A percentile compares a stretch with the other conserved stretches of the same genome.
These are phyloP conservation scores for Exophiala dermatitidis DNA, from an alignment of 2,329 filamentous ascomycete species.

Conservation along the genomic window DNA sequence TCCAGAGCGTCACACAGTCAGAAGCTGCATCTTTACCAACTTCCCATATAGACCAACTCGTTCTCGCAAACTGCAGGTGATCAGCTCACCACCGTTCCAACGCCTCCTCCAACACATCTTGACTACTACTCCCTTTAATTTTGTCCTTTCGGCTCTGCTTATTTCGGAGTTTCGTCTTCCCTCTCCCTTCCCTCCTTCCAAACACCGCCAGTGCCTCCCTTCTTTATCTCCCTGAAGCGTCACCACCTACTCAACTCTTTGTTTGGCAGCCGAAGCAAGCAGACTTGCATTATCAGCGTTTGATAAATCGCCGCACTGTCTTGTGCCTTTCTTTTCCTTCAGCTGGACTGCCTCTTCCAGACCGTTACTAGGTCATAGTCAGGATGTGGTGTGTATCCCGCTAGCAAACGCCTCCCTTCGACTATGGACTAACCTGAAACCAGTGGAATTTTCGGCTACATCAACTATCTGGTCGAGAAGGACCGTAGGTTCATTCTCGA, in stretches of 20 bases:
- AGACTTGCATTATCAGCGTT: not conserved
- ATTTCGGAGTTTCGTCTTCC: not conserved
- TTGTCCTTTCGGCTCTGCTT: not conserved
- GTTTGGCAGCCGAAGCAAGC: not conserved
- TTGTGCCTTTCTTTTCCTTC: conserved; percentile 2
- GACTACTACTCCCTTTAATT: no score
- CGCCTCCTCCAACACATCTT: no score
- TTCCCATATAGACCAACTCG: not conserved
- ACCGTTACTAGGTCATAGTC: not conserved
- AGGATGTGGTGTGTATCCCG: conserved; percentile 20
- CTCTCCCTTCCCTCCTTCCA: not conserved
- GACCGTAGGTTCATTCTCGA: conserved; percentile 94
- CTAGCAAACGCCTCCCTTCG: not conserved
- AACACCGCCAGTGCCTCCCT: conserved; percentile 4
- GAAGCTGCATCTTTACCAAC: not conserved
- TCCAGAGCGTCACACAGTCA: not conserved
- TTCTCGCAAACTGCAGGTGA: not conserved
- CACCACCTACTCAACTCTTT: conserved; percentile 6
- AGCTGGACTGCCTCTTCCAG: not conserved
- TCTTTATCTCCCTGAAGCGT: conserved; percentile 10
- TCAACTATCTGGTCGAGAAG: conserved; percentile 99
- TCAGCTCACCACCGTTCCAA: not conserved
- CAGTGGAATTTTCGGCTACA: conserved; percentile 95
- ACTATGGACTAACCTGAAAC: not conserved
- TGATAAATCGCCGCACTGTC: not conserved